Base-by-base conservation (phyloP, 768 basidiomycete species). In the Amanita molliuscula region DNA sequence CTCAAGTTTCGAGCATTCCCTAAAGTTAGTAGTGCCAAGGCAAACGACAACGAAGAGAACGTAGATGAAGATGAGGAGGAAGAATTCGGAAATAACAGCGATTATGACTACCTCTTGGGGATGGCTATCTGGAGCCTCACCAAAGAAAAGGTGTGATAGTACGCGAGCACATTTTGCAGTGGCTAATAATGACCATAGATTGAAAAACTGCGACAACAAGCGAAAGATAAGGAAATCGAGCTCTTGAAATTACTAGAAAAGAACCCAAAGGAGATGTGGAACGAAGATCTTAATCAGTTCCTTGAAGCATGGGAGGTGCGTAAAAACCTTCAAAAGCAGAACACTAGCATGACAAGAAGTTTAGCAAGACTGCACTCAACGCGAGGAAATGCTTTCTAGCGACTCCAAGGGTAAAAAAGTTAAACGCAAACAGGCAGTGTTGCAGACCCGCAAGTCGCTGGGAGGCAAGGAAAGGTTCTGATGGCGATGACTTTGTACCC, bases 41-140 rank as follows among this genome's bases (percentile, higher is more conserved):
- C 29, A 5, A 40, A 25, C 10, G 49, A 44, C n/a, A 40, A 44
- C 20, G 49, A 50, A 35, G 75, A 79, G 10, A 72, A 72, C 4
- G 67, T 60, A 9, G 78, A 78, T 0, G 74, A 74, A 6, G 77
- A 72, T 3, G 76, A 75, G 3, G 77, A 75, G 6, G 80, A 70
- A 11, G 77, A 65, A 0, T 68, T 56, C 7, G 44, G 55, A 1
- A 60, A 61, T 7, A 69, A 60, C 4, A 72, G 69, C 25, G 64
- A 97, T 67, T 99, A 74, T 61, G 94, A 99, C 62, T 98, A 99
- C 66, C 67, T 99, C 46, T 70, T 99, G 52, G 82, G 89, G 13
- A 98, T 99, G 95, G 71, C 91, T 1, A 95, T 99, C 60, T 93
- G 81, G 74, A 95, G 85, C 67, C 70, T 99, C 72, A 99, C 95